Base-by-base conservation (phyloP, 345 rosid species). In the Combretum micranthum region DNA sequence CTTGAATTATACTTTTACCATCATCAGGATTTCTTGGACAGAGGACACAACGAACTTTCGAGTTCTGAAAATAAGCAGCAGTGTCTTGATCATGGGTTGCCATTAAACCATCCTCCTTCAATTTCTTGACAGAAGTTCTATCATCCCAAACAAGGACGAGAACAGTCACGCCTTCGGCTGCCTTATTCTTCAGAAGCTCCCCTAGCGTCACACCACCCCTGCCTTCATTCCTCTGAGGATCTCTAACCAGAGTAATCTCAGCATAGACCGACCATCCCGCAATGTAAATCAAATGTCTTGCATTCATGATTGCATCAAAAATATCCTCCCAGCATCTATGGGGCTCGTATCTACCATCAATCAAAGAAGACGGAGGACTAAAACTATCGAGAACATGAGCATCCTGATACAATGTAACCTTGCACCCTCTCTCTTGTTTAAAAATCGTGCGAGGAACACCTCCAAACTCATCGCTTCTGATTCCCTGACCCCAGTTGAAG, bases 101-200 rank as follows among this genome's bases (percentile, higher is more conserved):
- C 97, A 90, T 87, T 62, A 87, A 63, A 17, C 96, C 91, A 23
- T 79, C 83, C 60, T 55, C 57, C 65, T 60, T 82, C 6, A 90
- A 43, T 11, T 61, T 50, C 9, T 55, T 50, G 23, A 78, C 56
- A 4, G 94, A 90, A 2, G 94, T 85, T 65, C 86, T 71, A 47
- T 83, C 94, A 53, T 87, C 94, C 97, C 96, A 90, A 45, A 90
- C 83, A 55, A 87, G 82, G 78, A 90, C 22, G 5, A 90, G 66
- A 37, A 90, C 94, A 0, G 53, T 69, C 52, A 87, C 77, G 15
- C 84, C 87, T 47, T 82, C 82, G 3, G 75, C 63, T 0, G 96
- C 96, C 66, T 87, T 90, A 51, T 58, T 68, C 70, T 71, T 74
- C 2, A 87, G 58, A 50, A 90, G 56, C 20, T 87, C 81, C 4